These are phyloP conservation scores for Penicillium sp. DNA, from an alignment of 2,329 filamentous ascomycete genomes.

Conservation along the genomic window DNA sequence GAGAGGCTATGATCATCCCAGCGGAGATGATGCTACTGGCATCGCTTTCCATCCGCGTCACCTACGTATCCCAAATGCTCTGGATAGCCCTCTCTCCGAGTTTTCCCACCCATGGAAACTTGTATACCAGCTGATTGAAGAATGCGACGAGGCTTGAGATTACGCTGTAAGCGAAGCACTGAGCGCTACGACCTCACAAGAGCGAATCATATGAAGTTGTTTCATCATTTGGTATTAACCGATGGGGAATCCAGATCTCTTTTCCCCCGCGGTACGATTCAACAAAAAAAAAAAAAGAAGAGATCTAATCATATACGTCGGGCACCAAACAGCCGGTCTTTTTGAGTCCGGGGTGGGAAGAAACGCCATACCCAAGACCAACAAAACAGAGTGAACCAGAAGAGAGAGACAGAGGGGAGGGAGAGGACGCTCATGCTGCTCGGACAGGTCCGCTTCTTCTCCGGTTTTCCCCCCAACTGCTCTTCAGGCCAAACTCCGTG, in stretches of 20 bases:
- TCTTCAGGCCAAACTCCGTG: constrained; percentile 15
- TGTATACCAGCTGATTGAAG: too few relatives aligned
- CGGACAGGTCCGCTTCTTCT: neutral
- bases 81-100: too few relatives aligned
- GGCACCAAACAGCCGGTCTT: constrained; percentile 22
- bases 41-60: too few relatives aligned
- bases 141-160: too few relatives aligned
- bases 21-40: too few relatives aligned
- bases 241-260: constrained; percentile 22
- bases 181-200: too few relatives aligned
- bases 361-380: constrained; percentile 28
- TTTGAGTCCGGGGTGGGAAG: constrained; percentile 18
- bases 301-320: constrained; percentile 27
- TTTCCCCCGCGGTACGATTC: constrained; percentile 16
- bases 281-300: constrained; percentile 21
- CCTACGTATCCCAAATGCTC: too few relatives aligned
- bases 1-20: too few relatives aligned
- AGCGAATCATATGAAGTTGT: neutral
- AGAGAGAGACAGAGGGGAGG: neutral
- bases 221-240: constrained; percentile 25
- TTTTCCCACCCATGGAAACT: too few relatives aligned
- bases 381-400: constrained; percentile 19
- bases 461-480: neutral
- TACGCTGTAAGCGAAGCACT: too few relatives aligned
- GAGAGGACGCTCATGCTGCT: neutral